Base-by-base conservation (phyloP, 148 eudicot species). In the Euryodendron excelsum region DNA sequence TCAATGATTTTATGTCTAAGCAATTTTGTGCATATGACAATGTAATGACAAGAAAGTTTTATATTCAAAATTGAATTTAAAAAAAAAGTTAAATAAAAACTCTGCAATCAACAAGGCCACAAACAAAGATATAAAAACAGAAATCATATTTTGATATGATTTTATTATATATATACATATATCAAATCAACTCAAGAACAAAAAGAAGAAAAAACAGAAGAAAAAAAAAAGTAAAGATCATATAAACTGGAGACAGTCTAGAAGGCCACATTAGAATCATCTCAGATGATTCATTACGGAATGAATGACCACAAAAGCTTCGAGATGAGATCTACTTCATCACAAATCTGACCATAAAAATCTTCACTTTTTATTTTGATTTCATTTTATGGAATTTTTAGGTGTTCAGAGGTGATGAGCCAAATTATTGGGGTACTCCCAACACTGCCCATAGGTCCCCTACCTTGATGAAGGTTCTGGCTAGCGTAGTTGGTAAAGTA, bases 381-480 rank as follows among this genome's bases (percentile, higher is more conserved):
- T 56, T n/a, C 27, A 56, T n/a, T n/a, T n/a, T n/a, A n/a, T n/a
- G n/a, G n/a, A n/a, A n/a, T 56, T 45, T 69, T 69, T 45, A 31
- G 47, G 31, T 44, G 31, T 69, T 44, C 53, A 47, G 48, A 71
- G 14, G 30, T 27, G 15, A 48, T 48, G 2, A 15, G 44, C 12
- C 31, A 47, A n/a, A 45, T 14, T 44, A 47, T 72, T 2, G 20
- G 45, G 66, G 39, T 63, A 39, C 30, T 20, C 48, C 52, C 58
- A 58, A 34, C 37, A 31, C 66, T 20, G 63, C 28, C 75, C 75
- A 52, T 53, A 72, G 61, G 50, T n/a, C n/a, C n/a, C 44, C 73
- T 50, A 27, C 59, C 28, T 14, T 25, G 12, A 31, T 14, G 75
- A 69, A 47, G 53, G 1, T 48, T 23, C 31, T 15, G 14, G 23